Conservation (phyloP, 495 filamentous ascomycete genomes). For the Aspergillus campestris region DNA sequence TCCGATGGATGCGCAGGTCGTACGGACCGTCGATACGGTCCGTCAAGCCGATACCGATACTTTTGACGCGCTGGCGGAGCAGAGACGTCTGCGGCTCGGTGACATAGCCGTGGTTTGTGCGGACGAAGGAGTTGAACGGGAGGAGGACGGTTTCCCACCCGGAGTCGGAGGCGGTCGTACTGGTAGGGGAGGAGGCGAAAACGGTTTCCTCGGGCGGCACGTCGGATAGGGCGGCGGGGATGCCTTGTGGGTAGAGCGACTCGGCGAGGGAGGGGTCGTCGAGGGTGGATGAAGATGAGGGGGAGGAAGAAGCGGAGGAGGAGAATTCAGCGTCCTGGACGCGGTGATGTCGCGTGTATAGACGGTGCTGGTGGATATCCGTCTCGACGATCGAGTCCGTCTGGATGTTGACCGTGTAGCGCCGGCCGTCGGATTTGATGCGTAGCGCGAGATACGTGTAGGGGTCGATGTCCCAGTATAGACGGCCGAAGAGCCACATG, state of each 20-base stretch:
- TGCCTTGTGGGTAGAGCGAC: conserved; percentile 17
- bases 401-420: conserved; percentile 93
- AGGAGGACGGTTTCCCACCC: conserved; percentile 92
- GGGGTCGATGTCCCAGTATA: conserved; percentile 79
- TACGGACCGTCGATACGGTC: conserved; percentile 83
- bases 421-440: conserved; percentile 83
- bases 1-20: conserved; percentile 69
- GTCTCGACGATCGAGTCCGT: conserved; percentile 86
- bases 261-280: conserved; percentile 14
- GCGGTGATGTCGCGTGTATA: conserved; percentile 63
- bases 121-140: conserved; percentile 83
- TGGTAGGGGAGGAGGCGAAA: conserved; percentile 22
- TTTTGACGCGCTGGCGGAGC: conserved; percentile 71
- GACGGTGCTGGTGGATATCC: conserved; percentile 89
- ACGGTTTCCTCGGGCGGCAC: conserved; percentile 33
- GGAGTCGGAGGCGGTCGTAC: conserved; percentile 35
- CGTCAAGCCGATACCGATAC: conserved; percentile 78
- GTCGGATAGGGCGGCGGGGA: conserved; percentile 32
- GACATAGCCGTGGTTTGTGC: conserved; percentile 84
- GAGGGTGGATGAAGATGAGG: no score
- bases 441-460: conserved; percentile 82
- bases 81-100: conserved; percentile 88
- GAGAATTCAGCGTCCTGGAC: conserved; percentile 8
- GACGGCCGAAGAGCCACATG: conserved; percentile 65
- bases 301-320: neutral